Evolutionary conservation across 192 early-diverging fungal genomes (phyloP), one percentile per base, ranked within the genome.

Genomic region (Obelidium mucronatum): DNA sequence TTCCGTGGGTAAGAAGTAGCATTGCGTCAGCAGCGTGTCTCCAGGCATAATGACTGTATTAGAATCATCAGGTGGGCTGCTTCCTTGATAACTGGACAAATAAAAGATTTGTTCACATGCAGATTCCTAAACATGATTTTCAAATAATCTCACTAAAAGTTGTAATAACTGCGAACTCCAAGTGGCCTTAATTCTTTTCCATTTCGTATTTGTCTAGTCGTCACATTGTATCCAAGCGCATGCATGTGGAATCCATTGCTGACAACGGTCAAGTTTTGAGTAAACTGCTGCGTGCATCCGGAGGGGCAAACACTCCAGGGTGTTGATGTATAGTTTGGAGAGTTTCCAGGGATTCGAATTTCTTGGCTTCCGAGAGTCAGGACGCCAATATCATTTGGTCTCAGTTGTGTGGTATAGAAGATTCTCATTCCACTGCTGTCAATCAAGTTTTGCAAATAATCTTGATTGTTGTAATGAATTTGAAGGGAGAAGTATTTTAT

Each of bases 381-480:
- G 8, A 74, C 40, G 0, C 78, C 78, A 8, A 79, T 66, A 44
- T 79, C 78, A 34, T 67, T 52, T 11, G 6, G 4, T 4, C 72
- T 34, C 15, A 19, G 78, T 75, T 19, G 66, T 33, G 76, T 73
- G 17, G 11, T 72, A 62, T 78, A 78, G 35, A 60, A 63, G 28
- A 78, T 39, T 62, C 40, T 74, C 40, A 78, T 28, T 3, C 77
- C 77, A 0, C 73, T 76, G 63, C 30, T 63, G 39, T 78, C 77
- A 22, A 74, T 58, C 5, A 61, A 55, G 17, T 36, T 40, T 28
- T 26, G 17, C 1, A 33, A 17, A 36, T 19, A 17, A 26, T 78
- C 34, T 26, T 33, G 70, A 36, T 78, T 78, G 60, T 59, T 75
- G 77, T 78, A 78, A 48, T 78, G 77, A 30, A 78, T 61, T 74